Percentiles rank a stretch among this genome's conserved stretches.
These are phyloP conservation scores for Sphagnum contortum DNA, from an alignment of 225 moss, liverwort and hornwort species.

Conservation along the genomic window DNA sequence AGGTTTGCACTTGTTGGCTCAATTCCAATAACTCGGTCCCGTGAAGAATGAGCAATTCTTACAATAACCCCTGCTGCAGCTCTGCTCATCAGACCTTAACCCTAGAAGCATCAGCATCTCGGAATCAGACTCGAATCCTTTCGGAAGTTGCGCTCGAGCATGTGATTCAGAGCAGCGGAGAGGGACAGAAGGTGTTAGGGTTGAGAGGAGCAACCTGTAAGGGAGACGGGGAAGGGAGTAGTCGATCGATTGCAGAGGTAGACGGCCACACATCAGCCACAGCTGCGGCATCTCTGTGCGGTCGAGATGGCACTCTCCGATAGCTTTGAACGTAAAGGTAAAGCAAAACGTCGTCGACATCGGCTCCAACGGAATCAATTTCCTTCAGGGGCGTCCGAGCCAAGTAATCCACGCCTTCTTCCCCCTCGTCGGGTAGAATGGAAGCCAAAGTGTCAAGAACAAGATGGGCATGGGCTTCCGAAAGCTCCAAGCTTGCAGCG, in stretches of 20 bases:
- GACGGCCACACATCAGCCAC: constrained; percentile 96
- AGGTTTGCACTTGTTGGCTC: too few relatives aligned
- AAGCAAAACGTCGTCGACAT: constrained; percentile 77
- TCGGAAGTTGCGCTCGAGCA: too few relatives aligned
- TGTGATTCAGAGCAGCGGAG: too few relatives aligned
- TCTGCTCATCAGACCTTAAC: too few relatives aligned
- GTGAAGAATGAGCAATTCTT: too few relatives aligned
- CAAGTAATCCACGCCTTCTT: constrained; percentile 54
- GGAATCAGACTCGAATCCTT: too few relatives aligned
- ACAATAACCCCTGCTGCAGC: too few relatives aligned
- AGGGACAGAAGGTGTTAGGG: too few relatives aligned
- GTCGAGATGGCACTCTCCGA: constrained; percentile 63
- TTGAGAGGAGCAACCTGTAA: constrained; percentile 45
- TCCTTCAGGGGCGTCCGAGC: constrained; percentile 55
- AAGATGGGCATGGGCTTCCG: constrained; percentile 71
- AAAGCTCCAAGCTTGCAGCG: constrained; percentile 62
- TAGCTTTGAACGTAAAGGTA: constrained; percentile 80
- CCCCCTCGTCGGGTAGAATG: constrained; percentile 72
- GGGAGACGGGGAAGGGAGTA: constrained; percentile 64
- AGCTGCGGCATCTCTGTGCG: constrained; percentile 73
- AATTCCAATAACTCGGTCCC: too few relatives aligned
- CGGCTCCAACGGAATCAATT: constrained; percentile 75
- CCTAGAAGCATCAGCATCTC: too few relatives aligned
- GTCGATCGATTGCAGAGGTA: constrained; percentile 89
- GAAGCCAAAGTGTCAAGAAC: constrained; percentile 83